These are phyloP conservation scores for Podaxis sp. DNA, from an alignment of 768 basidiomycete genomes.

Conservation along the genomic window DNA sequence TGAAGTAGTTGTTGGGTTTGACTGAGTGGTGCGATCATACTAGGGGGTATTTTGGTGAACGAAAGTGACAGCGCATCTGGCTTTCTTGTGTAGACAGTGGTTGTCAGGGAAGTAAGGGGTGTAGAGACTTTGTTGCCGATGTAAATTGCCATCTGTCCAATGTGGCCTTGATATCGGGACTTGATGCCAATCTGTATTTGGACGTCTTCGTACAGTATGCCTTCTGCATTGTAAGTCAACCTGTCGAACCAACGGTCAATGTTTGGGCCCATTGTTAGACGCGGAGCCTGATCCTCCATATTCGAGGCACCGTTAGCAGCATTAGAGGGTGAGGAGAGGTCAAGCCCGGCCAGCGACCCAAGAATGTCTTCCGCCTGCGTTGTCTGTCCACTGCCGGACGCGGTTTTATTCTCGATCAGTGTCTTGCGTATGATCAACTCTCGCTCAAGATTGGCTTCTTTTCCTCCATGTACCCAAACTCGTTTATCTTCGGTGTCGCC, in stretches of 20 bases:
- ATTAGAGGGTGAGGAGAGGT: conserved; percentile 38
- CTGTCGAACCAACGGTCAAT: conserved; percentile 90
- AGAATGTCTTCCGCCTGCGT: conserved; percentile 52
- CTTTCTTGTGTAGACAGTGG: conserved; percentile 69
- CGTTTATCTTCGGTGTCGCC: conserved; percentile 93
- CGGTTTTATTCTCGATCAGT: conserved; percentile 16
- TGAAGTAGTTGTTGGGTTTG: conserved; percentile 94
- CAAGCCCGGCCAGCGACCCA: conserved; percentile 78
- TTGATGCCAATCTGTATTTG: conserved; percentile 96
- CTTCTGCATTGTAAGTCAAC: conserved; percentile 74
- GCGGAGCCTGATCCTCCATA: conserved; percentile 37
- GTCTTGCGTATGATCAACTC: conserved; percentile 54
- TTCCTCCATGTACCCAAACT: conserved; percentile 95
- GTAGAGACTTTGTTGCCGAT: conserved; percentile 92
- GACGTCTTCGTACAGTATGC: conserved; percentile 92
- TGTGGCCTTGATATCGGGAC: conserved; percentile 91
- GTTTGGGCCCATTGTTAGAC: conserved; percentile 61
- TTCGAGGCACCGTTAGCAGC: conserved; percentile 14
- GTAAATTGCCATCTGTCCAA: conserved; percentile 92
- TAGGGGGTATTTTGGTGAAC: conserved; percentile 89
- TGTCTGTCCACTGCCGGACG: conserved; percentile 32
- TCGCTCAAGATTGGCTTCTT: conserved; percentile 81
- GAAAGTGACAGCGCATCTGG: conserved; percentile 73
- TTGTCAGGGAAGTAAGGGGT: conserved; percentile 89
- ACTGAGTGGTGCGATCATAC: conserved; percentile 70